Conservation (phyloP, 768 basidiomycete genomes). For the Candolleomyces eurysporus region DNA sequence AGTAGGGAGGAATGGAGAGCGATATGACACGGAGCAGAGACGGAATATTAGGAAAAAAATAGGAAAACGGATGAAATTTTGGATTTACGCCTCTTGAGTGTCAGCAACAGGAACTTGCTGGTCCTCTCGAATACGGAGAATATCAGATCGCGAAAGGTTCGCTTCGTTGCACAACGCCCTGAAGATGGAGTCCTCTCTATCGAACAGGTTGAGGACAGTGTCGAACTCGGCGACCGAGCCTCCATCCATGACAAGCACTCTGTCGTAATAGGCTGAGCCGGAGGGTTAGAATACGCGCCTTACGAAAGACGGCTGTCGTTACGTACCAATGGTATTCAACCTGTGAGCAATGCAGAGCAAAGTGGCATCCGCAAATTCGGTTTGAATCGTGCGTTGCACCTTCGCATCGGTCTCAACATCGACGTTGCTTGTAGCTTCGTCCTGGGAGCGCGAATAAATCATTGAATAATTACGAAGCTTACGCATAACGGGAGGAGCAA, state of each 20-base stretch:
- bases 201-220: slow-evolving; percentile 63
- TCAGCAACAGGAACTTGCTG: no score
- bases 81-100: no score
- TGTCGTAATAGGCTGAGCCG: slow-evolving; percentile 54
- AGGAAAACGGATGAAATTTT: no score
- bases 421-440: slow-evolving; percentile 62
- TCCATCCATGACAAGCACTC: slow-evolving; percentile 70
- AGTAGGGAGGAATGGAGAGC: no score
- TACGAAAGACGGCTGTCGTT: background rate
- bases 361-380: slow-evolving; percentile 54
- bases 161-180: slow-evolving; percentile 69
- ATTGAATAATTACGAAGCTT: background rate
- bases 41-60: no score
- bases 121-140: slow-evolving; percentile 46
- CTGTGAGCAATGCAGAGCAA: slow-evolving; percentile 58
- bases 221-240: slow-evolving; percentile 72
- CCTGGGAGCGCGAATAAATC: slow-evolving; percentile 28
- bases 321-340: slow-evolving; percentile 59
- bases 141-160: slow-evolving; percentile 52
- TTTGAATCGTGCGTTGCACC: slow-evolving; percentile 61
- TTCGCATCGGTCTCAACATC: slow-evolving; percentile 63
- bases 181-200: slow-evolving; percentile 62
- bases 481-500: background rate
- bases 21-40: no score
- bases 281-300: background rate